Conservation (phyloP, 306 rosid species). For the Quercus variabilis region DNA sequence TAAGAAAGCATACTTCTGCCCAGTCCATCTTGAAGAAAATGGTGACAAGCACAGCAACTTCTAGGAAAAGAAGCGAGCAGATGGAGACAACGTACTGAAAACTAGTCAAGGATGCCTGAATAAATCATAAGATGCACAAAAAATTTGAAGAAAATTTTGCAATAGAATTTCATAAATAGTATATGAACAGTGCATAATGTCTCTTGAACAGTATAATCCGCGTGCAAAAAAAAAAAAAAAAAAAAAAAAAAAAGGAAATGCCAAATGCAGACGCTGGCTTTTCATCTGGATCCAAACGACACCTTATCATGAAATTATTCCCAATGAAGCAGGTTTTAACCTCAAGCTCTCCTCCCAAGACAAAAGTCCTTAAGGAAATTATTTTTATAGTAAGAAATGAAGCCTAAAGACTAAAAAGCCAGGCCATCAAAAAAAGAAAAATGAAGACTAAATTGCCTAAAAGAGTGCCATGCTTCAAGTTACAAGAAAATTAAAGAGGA, state of each 20-base stretch:
- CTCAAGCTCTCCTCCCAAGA: neutral
- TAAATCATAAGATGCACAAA: neutral
- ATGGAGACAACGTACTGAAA: constrained; percentile 34
- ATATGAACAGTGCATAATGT: no score
- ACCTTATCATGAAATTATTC: neutral
- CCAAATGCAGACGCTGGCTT: no score
- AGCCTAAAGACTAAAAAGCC: neutral
- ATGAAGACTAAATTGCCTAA: no score
- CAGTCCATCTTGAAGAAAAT: constrained; percentile 41
- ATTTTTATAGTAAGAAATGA: neutral
- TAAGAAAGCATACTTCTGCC: constrained; percentile 37
- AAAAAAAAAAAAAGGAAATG: no score
- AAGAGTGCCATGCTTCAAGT: no score
- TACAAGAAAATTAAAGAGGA: constrained; percentile 25
- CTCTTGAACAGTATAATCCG: no score
- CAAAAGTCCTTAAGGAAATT: neutral
- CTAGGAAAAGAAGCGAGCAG: constrained; percentile 27
- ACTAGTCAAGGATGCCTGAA: constrained; percentile 27
- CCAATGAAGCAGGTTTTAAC: neutral
- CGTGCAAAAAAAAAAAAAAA: no score
- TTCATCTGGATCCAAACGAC: no score
- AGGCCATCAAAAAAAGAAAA: no score
- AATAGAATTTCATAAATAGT: neutral
- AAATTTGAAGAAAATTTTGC: neutral
- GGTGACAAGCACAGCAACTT: constrained; percentile 21